A percentile compares a stretch with the other conserved stretches of the same genome.
These are phyloP conservation scores for Durotheca rogersii DNA, from an alignment of 495 filamentous ascomycete species.

Conservation along the genomic window DNA sequence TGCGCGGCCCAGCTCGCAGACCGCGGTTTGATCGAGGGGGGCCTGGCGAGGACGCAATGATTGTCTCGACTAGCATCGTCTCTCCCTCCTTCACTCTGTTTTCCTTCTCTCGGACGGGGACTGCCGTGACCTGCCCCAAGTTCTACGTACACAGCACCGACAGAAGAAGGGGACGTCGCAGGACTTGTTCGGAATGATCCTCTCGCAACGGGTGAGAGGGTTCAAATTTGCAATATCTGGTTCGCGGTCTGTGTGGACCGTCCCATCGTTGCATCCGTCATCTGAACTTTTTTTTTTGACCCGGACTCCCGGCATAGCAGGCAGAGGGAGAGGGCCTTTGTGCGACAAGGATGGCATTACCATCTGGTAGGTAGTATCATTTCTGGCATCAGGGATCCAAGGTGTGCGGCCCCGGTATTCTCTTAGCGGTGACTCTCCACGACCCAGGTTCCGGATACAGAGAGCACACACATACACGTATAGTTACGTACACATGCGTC, in stretches of 20 bases:
- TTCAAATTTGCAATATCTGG: not conserved
- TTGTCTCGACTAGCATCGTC: constrained; percentile 14
- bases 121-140: no score
- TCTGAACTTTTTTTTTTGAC: constrained; percentile 17
- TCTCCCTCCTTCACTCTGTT: not conserved
- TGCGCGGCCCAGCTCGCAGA: constrained; percentile 6
- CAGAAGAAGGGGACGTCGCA: no score
- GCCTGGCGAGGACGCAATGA: constrained; percentile 8
- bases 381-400: constrained; percentile 16
- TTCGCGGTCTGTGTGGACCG: constrained; percentile 8
- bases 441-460: not conserved
- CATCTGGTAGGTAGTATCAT: constrained; percentile 24
- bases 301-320: constrained; percentile 26
- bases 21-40: constrained; percentile 19
- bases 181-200: constrained; percentile 19
- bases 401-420: constrained; percentile 15
- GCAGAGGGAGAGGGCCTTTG: constrained; percentile 20
- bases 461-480: not conserved
- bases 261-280: constrained; percentile 26
- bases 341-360: constrained; percentile 16
- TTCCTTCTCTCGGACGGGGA: not conserved
- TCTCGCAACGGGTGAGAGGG: constrained; percentile 19
- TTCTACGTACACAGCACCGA: no score
- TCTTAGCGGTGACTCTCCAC: constrained; percentile 8
- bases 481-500: constrained; percentile 14